A percentile compares a stretch with the other conserved stretches of the same genome.
Conservation (phyloP, 495 filamentous ascomycete genomes). For the Trichoderma gamsii region DNA sequence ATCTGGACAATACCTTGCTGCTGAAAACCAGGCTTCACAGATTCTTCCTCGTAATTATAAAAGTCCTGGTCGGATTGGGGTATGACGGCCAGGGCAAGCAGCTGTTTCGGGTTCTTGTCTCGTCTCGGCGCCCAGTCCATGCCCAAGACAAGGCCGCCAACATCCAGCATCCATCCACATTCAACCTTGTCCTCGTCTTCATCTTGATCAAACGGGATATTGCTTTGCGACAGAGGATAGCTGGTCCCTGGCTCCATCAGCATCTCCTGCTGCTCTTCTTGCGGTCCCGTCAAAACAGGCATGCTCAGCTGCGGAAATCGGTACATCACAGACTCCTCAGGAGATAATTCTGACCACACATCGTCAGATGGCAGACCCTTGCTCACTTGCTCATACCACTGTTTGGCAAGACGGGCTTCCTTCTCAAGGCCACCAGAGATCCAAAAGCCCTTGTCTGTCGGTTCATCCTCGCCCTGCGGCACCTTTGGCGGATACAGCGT, state of each 20-base stretch:
- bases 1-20: constrained; percentile 36
- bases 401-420: background rate
- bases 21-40: constrained; percentile 21
- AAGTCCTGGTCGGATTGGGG: constrained; percentile 38
- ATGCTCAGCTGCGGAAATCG: background rate
- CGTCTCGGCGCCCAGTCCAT: constrained; percentile 40
- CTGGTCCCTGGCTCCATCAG: background rate
- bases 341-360: background rate
- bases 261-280: background rate
- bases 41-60: constrained; percentile 21
- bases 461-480: background rate
- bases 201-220: constrained; percentile 22
- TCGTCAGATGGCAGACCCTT: background rate
- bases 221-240: constrained; percentile 17
- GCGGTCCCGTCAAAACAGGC: constrained; percentile 6
- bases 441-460: constrained; percentile 7
- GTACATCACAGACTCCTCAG: background rate
- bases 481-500: constrained; percentile 10
- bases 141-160: constrained; percentile 38
- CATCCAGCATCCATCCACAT: constrained; percentile 40
- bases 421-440: background rate
- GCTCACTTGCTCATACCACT: constrained; percentile 2
- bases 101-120: constrained; percentile 26
- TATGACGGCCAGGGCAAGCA: constrained; percentile 41
- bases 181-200: constrained; percentile 20